Percentiles rank a stretch among this genome's conserved stretches.
Evolutionary conservation across 2,329 filamentous ascomycete genomes (phyloP).

Genomic region (Aplosporella prunicola): DNA sequence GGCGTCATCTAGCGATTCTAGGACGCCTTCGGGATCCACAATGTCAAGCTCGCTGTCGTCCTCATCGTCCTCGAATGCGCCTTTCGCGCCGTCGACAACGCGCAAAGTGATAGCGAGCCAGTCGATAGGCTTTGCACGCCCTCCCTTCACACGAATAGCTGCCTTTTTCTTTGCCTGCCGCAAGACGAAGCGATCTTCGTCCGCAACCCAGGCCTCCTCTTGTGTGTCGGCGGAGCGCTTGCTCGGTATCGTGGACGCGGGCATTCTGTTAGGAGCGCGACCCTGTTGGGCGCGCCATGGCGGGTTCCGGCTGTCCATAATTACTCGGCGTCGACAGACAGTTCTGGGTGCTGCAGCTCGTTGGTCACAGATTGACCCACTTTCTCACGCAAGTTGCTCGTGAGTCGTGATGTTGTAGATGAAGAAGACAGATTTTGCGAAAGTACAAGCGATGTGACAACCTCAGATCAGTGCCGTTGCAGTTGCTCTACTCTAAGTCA

Average conservation of each 20-base stretch:
- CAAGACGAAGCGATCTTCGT: conserved; percentile 92
- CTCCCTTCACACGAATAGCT: conserved; percentile 84
- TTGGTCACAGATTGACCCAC: too few relatives aligned
- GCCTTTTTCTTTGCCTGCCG: conserved; percentile 98
- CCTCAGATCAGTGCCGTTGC: too few relatives aligned
- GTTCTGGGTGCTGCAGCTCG: too few relatives aligned
- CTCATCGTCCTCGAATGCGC: conserved; percentile 70
- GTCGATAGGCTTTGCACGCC: conserved; percentile 84
- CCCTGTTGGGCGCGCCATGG: conserved; percentile 24
- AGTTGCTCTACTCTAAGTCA: too few relatives aligned
- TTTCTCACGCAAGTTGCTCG: too few relatives aligned
- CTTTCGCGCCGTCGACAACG: conserved; percentile 75
- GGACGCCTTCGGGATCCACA: conserved; percentile 69
- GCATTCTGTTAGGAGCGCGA: conserved; percentile 16
- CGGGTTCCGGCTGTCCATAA: too few relatives aligned
- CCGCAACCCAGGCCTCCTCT: conserved; percentile 65
- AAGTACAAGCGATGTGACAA: too few relatives aligned
- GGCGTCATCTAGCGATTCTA: conserved; percentile 58
- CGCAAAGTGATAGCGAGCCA: conserved; percentile 85
- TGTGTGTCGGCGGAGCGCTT: conserved; percentile 39
- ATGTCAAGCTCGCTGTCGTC: conserved; percentile 68
- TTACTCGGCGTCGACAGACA: too few relatives aligned
- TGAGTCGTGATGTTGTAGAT: too few relatives aligned
- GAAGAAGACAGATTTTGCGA: too few relatives aligned
- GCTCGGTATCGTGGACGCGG: conserved; percentile 25